Evolutionary conservation across 1,284 basidiomycete genomes (phyloP).

Genomic region (Malassezia japonica): DNA sequence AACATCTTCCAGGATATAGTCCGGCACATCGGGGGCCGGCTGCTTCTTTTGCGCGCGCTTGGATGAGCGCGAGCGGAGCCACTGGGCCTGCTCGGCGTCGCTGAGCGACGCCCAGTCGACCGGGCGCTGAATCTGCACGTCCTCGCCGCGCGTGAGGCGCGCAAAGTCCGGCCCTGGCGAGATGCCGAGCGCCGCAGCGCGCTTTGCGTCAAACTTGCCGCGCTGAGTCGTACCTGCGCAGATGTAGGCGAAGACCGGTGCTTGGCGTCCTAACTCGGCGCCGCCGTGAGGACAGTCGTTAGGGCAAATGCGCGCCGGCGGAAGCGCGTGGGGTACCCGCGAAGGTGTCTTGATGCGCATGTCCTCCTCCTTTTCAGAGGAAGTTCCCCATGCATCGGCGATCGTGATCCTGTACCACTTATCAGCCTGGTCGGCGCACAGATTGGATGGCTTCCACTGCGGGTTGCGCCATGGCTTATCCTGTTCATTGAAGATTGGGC

Average conservation of each 20-base stretch:
- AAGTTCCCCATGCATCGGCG: slow-evolving; percentile 4
- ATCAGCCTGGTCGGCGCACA: slow-evolving; percentile 3
- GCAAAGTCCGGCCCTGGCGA: slow-evolving; percentile 55
- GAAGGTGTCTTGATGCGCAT: neutral
- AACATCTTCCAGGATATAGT: slow-evolving; percentile 18
- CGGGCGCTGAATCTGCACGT: slow-evolving; percentile 49
- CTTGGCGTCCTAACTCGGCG: slow-evolving; percentile 15
- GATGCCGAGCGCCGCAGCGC: slow-evolving; percentile 62
- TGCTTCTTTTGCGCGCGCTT: slow-evolving; percentile 2
- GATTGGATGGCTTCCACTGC: slow-evolving; percentile 8
- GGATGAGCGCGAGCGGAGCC: slow-evolving; percentile 31
- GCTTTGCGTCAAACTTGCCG: slow-evolving; percentile 72
- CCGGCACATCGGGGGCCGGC: slow-evolving; percentile 46
- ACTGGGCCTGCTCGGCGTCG: slow-evolving; percentile 18
- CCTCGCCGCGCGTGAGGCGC: slow-evolving; percentile 50
- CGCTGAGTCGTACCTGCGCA: slow-evolving; percentile 65
- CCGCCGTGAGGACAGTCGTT: slow-evolving; percentile 5
- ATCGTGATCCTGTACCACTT: slow-evolving; percentile 1
- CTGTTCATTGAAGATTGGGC: too few relatives aligned
- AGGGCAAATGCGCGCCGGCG: neutral
- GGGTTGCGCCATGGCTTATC: slow-evolving; percentile 18
- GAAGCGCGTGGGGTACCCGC: slow-evolving; percentile 5
- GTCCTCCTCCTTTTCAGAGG: too few relatives aligned
- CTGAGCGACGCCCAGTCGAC: slow-evolving; percentile 22
- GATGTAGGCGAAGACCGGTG: slow-evolving; percentile 55